Conservation (phyloP, 495 filamentous ascomycete genomes). For the Physcia stellaris region DNA sequence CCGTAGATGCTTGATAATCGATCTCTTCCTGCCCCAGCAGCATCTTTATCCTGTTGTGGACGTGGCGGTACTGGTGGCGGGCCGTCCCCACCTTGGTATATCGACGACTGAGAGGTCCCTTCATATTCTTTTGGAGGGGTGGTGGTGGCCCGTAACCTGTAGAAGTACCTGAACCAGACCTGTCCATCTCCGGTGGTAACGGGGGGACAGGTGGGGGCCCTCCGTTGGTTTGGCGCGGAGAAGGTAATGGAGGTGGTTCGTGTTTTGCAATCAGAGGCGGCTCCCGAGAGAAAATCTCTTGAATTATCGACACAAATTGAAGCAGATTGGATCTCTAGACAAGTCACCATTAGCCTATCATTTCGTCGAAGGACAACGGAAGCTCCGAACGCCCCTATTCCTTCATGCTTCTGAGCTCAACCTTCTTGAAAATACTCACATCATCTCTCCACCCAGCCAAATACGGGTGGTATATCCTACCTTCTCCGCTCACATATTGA, state of each 20-base stretch:
- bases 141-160: too few species aligned
- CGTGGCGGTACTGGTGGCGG: too few species aligned
- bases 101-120: too few species aligned
- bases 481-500: constrained; percentile 91
- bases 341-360: not conserved
- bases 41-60: too few species aligned
- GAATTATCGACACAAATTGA: constrained; percentile 69
- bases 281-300: constrained; percentile 86
- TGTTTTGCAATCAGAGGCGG: constrained; percentile 73
- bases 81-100: too few species aligned
- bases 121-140: too few species aligned
- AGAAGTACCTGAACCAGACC: constrained; percentile 9
- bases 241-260: constrained; percentile 30
- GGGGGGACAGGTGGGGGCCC: constrained; percentile 56
- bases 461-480: constrained; percentile 91
- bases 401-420: not conserved
- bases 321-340: constrained; percentile 62
- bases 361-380: not conserved
- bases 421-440: constrained; percentile 39
- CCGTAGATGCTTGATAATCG: too few species aligned
- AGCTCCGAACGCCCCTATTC: not conserved
- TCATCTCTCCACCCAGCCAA: constrained; percentile 79
- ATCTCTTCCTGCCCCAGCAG: too few species aligned
- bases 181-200: constrained; percentile 47
- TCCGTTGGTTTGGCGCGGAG: constrained; percentile 27